Evolutionary conservation across 2,329 filamentous ascomycete species (phyloP).

Genomic region (Ophiostoma pallidulum): DNA sequence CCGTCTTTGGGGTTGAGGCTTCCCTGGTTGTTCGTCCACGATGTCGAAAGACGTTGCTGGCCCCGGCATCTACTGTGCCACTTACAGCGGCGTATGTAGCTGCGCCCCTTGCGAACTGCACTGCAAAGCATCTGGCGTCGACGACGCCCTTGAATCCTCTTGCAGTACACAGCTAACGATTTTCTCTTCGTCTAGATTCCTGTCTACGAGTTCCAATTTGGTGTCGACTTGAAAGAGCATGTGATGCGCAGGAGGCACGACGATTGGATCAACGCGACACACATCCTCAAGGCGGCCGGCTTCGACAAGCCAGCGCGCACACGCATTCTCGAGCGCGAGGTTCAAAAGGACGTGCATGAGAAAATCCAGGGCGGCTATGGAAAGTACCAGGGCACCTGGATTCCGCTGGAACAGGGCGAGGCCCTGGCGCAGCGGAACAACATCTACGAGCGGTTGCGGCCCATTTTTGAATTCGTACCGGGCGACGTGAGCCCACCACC

Average conservation of each 20-base stretch:
- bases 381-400: slow-evolving; percentile 99
- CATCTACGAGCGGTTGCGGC: slow-evolving; percentile 69
- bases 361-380: slow-evolving; percentile 98
- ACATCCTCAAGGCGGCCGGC: slow-evolving; percentile 92
- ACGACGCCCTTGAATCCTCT: too few relatives aligned
- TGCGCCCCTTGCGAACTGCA: too few relatives aligned
- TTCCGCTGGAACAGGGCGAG: slow-evolving; percentile 74
- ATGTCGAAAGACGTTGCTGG: slow-evolving; percentile 38
- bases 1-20: neutral
- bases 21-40: slow-evolving; percentile 7
- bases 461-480: slow-evolving; percentile 82
- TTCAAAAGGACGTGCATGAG: slow-evolving; percentile 92
- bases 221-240: slow-evolving; percentile 68
- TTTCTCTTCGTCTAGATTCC: slow-evolving; percentile 56
- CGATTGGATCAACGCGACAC: slow-evolving; percentile 99
- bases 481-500: slow-evolving; percentile 84
- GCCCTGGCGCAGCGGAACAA: slow-evolving; percentile 79
- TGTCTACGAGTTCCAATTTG: slow-evolving; percentile 88
- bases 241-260: slow-evolving; percentile 91
- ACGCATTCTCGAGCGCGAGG: slow-evolving; percentile 88
- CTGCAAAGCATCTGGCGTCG: too few relatives aligned
- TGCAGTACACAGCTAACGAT: too few relatives aligned
- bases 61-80: slow-evolving; percentile 55
- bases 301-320: slow-evolving; percentile 96
- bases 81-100: slow-evolving; percentile 52